Evolutionary conservation across 1,284 basidiomycete species (phyloP).

Genomic region (Heimioporus punctisporus): DNA sequence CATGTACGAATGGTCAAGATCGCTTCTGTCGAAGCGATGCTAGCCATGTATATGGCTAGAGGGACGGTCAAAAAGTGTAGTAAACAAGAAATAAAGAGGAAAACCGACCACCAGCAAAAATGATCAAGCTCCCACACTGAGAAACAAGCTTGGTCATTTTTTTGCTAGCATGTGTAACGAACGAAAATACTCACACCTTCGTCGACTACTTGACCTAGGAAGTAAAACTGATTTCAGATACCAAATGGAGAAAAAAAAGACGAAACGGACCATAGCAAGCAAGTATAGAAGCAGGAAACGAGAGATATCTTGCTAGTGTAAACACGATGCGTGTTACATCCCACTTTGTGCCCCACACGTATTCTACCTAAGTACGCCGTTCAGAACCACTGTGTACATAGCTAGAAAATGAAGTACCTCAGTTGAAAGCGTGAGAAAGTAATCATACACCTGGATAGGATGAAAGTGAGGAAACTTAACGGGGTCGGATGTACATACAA

Average conservation of each 20-base stretch:
- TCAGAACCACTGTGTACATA: too few relatives aligned
- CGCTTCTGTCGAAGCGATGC: conserved; percentile 21
- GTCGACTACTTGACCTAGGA: conserved; percentile 7
- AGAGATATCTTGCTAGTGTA: conserved; percentile 26
- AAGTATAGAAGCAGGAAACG: conserved; percentile 16
- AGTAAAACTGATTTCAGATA: conserved; percentile 2
- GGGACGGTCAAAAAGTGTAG: conserved; percentile 1
- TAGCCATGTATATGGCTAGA: conserved; percentile 19
- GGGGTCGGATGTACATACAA: too few relatives aligned
- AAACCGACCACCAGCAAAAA: conserved; percentile 24
- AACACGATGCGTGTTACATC: conserved; percentile 26
- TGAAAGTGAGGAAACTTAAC: too few relatives aligned
- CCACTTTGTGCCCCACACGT: conserved; percentile 27
- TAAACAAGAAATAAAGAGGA: not conserved
- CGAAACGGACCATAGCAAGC: conserved; percentile 18
- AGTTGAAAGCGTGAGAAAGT: conserved; percentile 20
- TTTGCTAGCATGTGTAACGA: not conserved
- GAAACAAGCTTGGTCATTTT: not conserved
- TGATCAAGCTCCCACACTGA: conserved; percentile 20
- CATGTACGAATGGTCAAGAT: conserved; percentile 30
- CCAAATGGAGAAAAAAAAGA: not conserved
- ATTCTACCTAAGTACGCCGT: conserved; percentile 12
- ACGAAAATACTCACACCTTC: conserved; percentile 8
- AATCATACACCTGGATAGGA: conserved; percentile 15
- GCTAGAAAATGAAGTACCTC: conserved; percentile 11